Evolutionary conservation across 306 rosid genomes (phyloP), one percentile per base, ranked within the genome.

Genomic region (Fagus sylvatica): DNA sequence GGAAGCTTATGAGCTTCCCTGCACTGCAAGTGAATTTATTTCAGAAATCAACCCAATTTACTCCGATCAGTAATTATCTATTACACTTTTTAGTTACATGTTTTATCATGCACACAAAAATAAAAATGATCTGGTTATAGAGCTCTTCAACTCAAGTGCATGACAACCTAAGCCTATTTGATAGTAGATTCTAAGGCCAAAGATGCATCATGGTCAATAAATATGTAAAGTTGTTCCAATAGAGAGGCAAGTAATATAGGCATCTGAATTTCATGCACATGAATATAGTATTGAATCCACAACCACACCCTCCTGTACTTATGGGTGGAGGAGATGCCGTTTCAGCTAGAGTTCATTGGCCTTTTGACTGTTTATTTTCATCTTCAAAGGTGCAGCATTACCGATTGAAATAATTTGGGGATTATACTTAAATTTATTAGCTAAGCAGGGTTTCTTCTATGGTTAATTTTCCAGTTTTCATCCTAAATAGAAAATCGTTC

Each of bases 1-100:
- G 53, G 89, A 92, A 72, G 97, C 87, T 79, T 95, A 95, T 72
- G 88, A 74, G 72, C 98, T 95, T 76, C 57, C 96, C 39, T 95
- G 98, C 90, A 81, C 98, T 32, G 51, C 90, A 0, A 68, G 67
- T 67, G 91, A 95, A 79, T 86, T 95, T 51, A 48, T 95, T 28
- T 86, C 91, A 19, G 87, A 87, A 67, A 76, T 94, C 65, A 78
- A 88, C 41, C 97, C 98, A 0, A 4, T 92, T 79, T 89, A 89
- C 80, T 84, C 91, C 8, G 53, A 87, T 3, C 90, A 86, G 98
- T 95, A 87, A 86, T 41, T 36, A 43, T 62, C 79, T 55, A 7
- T 81, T 76, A 39, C n/a, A 12, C 71, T 12, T 49, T 80, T 42
- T 78, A 72, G 69, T 71, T 51, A 40, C n/a, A 7, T 71, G 36